phyloP scores from a whole-genome alignment of 108 stramenopile species.

The Cyclotella sp. region DNA sequence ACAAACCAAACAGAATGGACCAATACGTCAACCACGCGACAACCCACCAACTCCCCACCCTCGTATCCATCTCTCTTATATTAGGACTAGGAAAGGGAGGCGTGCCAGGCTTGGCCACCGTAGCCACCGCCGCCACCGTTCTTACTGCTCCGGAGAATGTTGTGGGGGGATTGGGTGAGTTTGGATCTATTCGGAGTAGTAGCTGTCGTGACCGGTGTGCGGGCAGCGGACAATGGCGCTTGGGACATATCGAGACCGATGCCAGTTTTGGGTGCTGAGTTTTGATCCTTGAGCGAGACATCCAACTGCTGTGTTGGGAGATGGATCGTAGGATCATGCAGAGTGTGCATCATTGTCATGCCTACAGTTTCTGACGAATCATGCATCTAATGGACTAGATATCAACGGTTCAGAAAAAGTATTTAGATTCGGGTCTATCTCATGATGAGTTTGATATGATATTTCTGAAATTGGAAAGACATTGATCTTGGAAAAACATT shows the following conservation, averaged over 20 bases:
- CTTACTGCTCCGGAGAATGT: conserved; percentile 50
- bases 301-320: too few relatives aligned
- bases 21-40: conserved; percentile 39
- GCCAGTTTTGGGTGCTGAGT: neutral
- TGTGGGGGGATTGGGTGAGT: conserved; percentile 43
- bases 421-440: too few relatives aligned
- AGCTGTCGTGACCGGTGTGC: too few relatives aligned
- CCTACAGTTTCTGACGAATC: too few relatives aligned
- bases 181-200: too few relatives aligned
- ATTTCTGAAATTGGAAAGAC: neutral
- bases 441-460: neutral
- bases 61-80: conserved; percentile 49
- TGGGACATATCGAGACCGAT: neutral
- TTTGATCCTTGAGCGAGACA: neutral
- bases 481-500: neutral
- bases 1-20: too few relatives aligned
- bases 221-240: too few relatives aligned
- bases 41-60: conserved; percentile 39
- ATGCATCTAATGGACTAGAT: too few relatives aligned
- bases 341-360: too few relatives aligned
- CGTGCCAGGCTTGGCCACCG: conserved; percentile 59
- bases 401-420: too few relatives aligned
- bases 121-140: conserved; percentile 58
- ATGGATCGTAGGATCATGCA: too few relatives aligned
- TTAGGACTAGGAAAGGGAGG: conserved; percentile 65